Evolutionary conservation across 495 filamentous ascomycete species (phyloP), one percentile per base, ranked within the genome.

Genomic region (Penicillium lividum): DNA sequence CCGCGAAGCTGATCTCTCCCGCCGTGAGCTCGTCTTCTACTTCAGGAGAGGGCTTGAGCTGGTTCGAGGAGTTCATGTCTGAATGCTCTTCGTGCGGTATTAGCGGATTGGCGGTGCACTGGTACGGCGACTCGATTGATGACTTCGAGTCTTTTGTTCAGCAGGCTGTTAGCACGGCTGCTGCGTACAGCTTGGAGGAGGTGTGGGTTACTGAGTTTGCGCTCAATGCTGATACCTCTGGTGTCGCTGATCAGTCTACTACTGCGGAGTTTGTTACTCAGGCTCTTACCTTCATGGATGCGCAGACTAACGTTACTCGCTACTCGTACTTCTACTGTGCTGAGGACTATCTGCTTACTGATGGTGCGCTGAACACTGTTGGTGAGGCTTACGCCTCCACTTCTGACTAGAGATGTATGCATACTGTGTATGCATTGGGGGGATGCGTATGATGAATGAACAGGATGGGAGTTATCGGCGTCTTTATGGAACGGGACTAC

Each of bases 131-230:
- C 47, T 57, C 54, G 3, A 67, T 73, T 38, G 68, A 73, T 4
- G 73, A 77, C 38, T 89, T 93, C 80, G 79, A 85, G 57, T 53
- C 68, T 15, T 84, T 89, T 66, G 68, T 91, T 50, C 58, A 70
- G 54, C 43, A 83, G 16, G 86, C 83, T 28, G 65, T 82, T 66
- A 58, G 64, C 3, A 66, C 77, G 36, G 84, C 76, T 4, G 11
- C 44, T n/a, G 53, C 64, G 18, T 66, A 83, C 68, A 68, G 68
- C 47, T 77, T 84, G 60, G 75, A 78, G 60, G 80, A 84, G 22
- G 75, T 95, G 65, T 95, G 89, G 88, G 74, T 95, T 59, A 92
- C 91, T 49, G 92, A 97, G 77, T 96, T 95, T 67, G 71, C 68
- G 5, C 67, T 76, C 25, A 73, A 53, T 57, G 60, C 62, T 11